phyloP scores from a whole-genome alignment of 345 rosid genomes.

The Isatis tinctoria region DNA sequence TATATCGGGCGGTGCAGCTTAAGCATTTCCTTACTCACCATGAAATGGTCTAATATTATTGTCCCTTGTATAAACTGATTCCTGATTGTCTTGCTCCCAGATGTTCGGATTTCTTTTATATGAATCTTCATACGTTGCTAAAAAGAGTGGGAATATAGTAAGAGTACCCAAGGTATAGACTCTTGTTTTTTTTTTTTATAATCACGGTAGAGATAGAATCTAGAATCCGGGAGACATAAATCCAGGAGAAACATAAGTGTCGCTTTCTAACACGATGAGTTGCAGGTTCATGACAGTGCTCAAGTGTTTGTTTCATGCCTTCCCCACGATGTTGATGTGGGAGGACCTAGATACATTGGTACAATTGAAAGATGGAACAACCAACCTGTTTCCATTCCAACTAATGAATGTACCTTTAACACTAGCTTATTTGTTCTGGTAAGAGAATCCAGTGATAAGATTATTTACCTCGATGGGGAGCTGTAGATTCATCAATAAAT shows the following conservation, averaged over 20 bases:
- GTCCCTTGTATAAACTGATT: not conserved
- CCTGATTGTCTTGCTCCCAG: conserved; percentile 35
- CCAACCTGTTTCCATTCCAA: conserved; percentile 54
- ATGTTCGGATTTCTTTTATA: conserved; percentile 84
- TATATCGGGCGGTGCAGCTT: not conserved
- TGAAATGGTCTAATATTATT: not conserved
- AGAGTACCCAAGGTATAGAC: conserved; percentile 60
- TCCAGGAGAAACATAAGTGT: not conserved
- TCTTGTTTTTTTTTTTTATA: not conserved
- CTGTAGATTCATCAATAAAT: not conserved
- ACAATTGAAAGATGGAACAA: conserved; percentile 75
- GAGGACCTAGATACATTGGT: conserved; percentile 50
- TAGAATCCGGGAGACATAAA: not conserved
- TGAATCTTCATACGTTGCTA: conserved; percentile 47
- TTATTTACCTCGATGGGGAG: not conserved
- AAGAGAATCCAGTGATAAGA: not conserved
- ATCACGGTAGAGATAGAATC: not conserved
- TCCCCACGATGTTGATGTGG: conserved; percentile 31
- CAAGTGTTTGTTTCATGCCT: conserved; percentile 68
- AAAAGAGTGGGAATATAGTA: conserved; percentile 44
- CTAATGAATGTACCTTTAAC: conserved; percentile 46
- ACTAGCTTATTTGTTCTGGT: conserved; percentile 71
- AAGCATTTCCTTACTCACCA: not conserved
- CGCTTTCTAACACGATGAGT: conserved; percentile 4
- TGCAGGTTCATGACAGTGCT: conserved; percentile 92